A percentile compares a stretch with the other conserved stretches of the same genome.
Evolutionary conservation across 2,329 filamentous ascomycete species (phyloP).

Genomic region (Teratosphaeria gauchensis): DNA sequence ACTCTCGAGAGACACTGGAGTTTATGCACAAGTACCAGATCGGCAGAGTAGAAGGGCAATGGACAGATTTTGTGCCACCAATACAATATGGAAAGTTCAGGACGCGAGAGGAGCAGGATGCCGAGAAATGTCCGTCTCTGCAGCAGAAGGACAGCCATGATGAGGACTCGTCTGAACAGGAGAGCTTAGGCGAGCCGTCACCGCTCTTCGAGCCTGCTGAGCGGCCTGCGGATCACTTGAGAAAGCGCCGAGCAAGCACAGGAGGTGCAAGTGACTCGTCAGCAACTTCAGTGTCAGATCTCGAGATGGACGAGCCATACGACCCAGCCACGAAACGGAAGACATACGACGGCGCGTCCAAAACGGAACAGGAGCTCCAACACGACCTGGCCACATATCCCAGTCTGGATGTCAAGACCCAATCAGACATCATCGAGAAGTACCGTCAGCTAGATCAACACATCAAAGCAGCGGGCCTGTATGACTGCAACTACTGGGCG

Average conservation of each 20-base stretch:
- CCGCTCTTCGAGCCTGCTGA: conserved; percentile 50
- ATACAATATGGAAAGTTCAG: conserved; percentile 82
- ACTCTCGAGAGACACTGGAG: conserved; percentile 65
- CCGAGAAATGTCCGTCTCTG: conserved; percentile 17
- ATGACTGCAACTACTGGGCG: conserved; percentile 70
- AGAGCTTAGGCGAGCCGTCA: conserved; percentile 44
- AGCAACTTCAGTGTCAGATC: conserved; percentile 50
- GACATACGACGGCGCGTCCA: conserved; percentile 57
- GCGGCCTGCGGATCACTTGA: conserved; percentile 20
- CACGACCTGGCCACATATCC: conserved; percentile 76
- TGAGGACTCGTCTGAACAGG: conserved; percentile 39
- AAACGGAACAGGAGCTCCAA: conserved; percentile 64
- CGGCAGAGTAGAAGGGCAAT: conserved; percentile 68
- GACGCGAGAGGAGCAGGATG: conserved; percentile 33
- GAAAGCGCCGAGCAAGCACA: conserved; percentile 29
- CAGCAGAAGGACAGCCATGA: conserved; percentile 14
- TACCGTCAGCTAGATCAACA: conserved; percentile 69
- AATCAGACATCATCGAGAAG: conserved; percentile 65
- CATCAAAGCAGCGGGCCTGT: conserved; percentile 66
- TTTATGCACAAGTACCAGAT: conserved; percentile 78
- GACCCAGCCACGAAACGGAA: conserved; percentile 28
- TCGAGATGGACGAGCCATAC: conserved; percentile 31
- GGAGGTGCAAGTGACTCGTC: conserved; percentile 35
- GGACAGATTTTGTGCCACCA: conserved; percentile 82
- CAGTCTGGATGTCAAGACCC: conserved; percentile 60